Percentiles rank a stretch among this genome's conserved stretches.
Evolutionary conservation across 768 basidiomycete species (phyloP).

Genomic region (Russula sp.): DNA sequence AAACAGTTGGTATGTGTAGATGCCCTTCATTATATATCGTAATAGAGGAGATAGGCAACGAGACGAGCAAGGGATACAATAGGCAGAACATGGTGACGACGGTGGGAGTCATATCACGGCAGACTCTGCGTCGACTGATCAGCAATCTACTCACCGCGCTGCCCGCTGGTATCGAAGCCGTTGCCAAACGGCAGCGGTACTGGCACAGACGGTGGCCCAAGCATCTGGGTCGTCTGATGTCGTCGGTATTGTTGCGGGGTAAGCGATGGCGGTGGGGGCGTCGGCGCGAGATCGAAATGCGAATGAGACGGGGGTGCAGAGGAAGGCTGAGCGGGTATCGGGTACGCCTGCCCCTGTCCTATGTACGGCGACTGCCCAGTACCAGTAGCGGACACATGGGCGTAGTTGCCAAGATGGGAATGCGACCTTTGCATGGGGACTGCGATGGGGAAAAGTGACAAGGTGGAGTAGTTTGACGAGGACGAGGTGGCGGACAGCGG

Average conservation of each 20-base stretch:
- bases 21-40: slow-evolving; percentile 18
- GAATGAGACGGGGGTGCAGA: slow-evolving; percentile 21
- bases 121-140: background rate
- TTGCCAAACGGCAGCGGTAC: slow-evolving; percentile 17
- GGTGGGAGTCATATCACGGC: background rate
- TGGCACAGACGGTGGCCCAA: slow-evolving; percentile 1
- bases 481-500: slow-evolving; percentile 7
- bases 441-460: slow-evolving; percentile 13
- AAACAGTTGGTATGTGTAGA: slow-evolving; percentile 19
- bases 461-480: slow-evolving; percentile 6
- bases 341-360: slow-evolving; percentile 11
- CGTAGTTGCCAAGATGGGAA: slow-evolving; percentile 10
- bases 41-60: slow-evolving; percentile 5
- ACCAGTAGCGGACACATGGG: background rate
- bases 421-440: slow-evolving; percentile 11
- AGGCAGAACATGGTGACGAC: background rate
- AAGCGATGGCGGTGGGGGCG: background rate
- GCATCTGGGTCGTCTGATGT: slow-evolving; percentile 1
- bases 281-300: slow-evolving; percentile 18
- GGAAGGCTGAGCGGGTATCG: slow-evolving; percentile 10
- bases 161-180: slow-evolving; percentile 4
- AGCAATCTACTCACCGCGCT: background rate
- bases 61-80: background rate
- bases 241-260: slow-evolving; percentile 1
- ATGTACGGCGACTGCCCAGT: slow-evolving; percentile 9